Percentiles rank a stretch among this genome's conserved stretches.
phyloP scores from a whole-genome alignment of 176 grass and related monocot genomes.

The Triticum aestivum region IWGSC_CS_RefSeq_v2.1 NC_057813.1:722497933-722498432 shows the following conservation, averaged over 20 bases:
- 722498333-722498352: neutral
- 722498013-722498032: constrained; percentile 40
- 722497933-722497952: constrained; percentile 46
- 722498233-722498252: constrained; percentile 18
- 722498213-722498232: constrained; percentile 38
- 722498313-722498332: neutral
- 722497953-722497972: neutral
- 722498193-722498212: constrained; percentile 19
- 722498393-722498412: constrained; percentile 58
- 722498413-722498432: constrained; percentile 36
- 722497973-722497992: neutral
- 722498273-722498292: constrained; percentile 21
- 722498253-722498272: constrained; percentile 52
- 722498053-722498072: neutral
- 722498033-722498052: neutral
- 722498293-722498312: neutral
- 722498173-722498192: constrained; percentile 20
- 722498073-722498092: constrained; percentile 27
- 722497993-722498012: neutral
- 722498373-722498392: constrained; percentile 38
- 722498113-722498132: constrained; percentile 43
- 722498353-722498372: neutral
- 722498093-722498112: constrained; percentile 35
- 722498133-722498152: constrained; percentile 41
- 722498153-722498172: neutral